These are phyloP conservation scores for Bromus sterilis DNA, from an alignment of 176 grass and related monocot genomes.

Conservation along the genomic window DNA sequence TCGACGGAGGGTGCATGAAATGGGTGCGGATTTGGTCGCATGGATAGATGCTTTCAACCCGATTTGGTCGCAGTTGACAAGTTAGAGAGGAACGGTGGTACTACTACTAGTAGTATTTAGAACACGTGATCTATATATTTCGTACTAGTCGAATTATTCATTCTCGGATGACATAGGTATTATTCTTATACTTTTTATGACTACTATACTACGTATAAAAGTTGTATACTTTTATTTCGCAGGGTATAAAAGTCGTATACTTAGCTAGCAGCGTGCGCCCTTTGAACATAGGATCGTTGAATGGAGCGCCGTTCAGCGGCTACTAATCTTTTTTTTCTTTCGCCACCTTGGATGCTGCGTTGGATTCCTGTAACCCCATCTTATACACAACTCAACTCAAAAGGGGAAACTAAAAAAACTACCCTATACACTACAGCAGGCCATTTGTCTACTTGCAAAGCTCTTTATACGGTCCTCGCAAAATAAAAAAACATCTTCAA, in stretches of 20 bases:
- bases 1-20: background rate
- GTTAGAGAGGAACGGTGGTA: background rate
- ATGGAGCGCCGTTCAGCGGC: background rate
- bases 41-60: background rate
- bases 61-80: background rate
- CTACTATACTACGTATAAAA: too few relatives aligned
- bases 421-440: too few relatives aligned
- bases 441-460: too few relatives aligned
- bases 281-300: background rate
- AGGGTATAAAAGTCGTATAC: too few relatives aligned
- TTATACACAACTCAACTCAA: too few relatives aligned
- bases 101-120: background rate
- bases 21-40: background rate
- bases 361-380: background rate
- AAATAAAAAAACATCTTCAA: too few relatives aligned
- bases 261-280: too few relatives aligned
- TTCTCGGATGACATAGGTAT: background rate
- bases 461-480: too few relatives aligned
- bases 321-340: too few relatives aligned
- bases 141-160: background rate
- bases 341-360: background rate
- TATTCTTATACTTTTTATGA: too few relatives aligned
- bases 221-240: too few relatives aligned
- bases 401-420: too few relatives aligned
- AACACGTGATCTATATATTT: background rate